Evolutionary conservation across 2,329 filamentous ascomycete genomes (phyloP).

Genomic region (Fusarium piperis): DNA sequence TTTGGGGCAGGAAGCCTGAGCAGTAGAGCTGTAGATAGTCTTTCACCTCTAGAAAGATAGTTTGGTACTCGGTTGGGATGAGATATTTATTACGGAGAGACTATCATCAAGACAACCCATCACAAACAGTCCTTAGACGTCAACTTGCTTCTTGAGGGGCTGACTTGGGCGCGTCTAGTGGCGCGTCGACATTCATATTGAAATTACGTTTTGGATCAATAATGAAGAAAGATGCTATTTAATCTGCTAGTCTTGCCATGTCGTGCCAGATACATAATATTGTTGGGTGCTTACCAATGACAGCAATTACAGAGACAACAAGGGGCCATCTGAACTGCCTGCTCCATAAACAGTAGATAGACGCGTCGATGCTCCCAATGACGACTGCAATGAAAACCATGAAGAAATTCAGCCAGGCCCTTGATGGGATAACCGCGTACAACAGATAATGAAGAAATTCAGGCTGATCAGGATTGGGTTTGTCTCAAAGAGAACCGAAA

Average conservation of each 20-base stretch:
- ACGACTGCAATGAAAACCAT: neutral
- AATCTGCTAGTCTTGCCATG: neutral
- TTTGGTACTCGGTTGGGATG: neutral
- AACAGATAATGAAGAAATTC: neutral
- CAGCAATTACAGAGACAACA: neutral
- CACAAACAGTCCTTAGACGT: neutral
- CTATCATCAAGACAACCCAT: neutral
- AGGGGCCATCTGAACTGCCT: neutral
- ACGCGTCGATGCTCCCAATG: neutral
- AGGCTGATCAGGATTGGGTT: neutral
- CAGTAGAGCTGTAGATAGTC: neutral
- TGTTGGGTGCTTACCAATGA: neutral
- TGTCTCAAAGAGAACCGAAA: neutral
- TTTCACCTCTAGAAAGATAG: neutral
- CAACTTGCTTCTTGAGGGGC: neutral
- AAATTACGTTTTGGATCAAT: neutral
- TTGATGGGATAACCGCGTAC: too few species aligned
- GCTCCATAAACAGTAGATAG: neutral
- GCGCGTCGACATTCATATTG: neutral
- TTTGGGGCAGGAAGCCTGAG: slow-evolving; percentile 25
- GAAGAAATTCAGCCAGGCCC: neutral
- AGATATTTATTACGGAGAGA: neutral
- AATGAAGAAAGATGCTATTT: neutral
- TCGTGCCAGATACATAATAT: neutral
- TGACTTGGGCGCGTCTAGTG: neutral